Base-by-base conservation (phyloP, 108 stramenopile species). In the Pseudonitzschia delicatissima region DNA sequence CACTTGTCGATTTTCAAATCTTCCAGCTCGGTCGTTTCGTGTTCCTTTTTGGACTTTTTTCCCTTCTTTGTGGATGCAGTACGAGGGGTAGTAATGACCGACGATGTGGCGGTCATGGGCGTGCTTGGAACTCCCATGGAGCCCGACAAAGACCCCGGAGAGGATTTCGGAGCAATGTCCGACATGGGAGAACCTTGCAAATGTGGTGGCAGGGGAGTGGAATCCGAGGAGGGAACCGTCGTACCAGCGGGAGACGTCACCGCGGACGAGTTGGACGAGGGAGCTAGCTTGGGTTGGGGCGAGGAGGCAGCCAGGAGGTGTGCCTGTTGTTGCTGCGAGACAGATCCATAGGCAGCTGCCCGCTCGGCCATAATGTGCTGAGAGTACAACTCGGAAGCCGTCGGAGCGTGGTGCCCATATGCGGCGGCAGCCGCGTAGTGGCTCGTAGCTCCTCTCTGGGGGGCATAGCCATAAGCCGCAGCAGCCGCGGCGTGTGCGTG, bases 1-100 rank as follows among this genome's bases (percentile, higher is more conserved):
- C 86, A 90, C 49, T 53, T 66, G 28, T 69, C 40, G 45, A 47
- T 29, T 21, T 57, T 45, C 3, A 55, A 31, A 25, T 60, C 62
- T 4, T 62, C 48, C 11, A 66, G 45, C 18, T 57, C 49, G 34
- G n/a, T 34, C 42, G 31, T 57, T 66, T 61, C 33, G 28, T 27
- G 23, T 15, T 62, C 21, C 40, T 64, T 51, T 18, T 53, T 64
- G 37, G 36, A 26, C 15, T 63, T 51, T 37, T 55, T 55, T 42
- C 13, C 40, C 32, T 55, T 55, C 18, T 31, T 55, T 33, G 53
- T 34, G 11, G 29, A 33, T 33, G 29, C 31, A 5, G 31, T 55
- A 27, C 53, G 53, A 27, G 53, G 53, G 3, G 29, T 13, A 23
- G 32, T 55, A 23, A 31, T 5, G 13, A 42, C 15, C 11, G 5